Evolutionary conservation across 257 asterid species (phyloP), one percentile per base, ranked within the genome.

Genomic region (Capsicum baccatum): DNA sequence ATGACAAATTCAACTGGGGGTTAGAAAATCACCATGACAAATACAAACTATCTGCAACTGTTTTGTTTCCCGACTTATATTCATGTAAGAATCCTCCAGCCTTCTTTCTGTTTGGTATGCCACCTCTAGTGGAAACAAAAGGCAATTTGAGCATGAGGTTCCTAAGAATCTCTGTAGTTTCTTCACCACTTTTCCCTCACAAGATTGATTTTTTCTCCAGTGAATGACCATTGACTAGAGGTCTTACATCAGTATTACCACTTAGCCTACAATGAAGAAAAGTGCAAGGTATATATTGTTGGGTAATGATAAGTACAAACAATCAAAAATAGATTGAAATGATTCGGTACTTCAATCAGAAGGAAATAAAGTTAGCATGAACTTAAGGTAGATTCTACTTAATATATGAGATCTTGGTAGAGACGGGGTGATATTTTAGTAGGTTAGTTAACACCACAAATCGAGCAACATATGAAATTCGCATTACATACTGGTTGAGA

Each of bases 1-100:
- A 84, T 88, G 17, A 91, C 85, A 79, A 96, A 96, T 81, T 94
- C 97, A 2, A 95, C 94, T 1, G 98, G 98, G 98, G 1, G 97
- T 87, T 8, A 92, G 89, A 58, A 92, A 94, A 63, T 21, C 48
- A 73, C 97, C 98, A 81, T 95, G 99, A 86, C 99, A 94, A n/a
- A 93, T 94, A 48, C 98, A 95, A 11, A 95, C 87, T 14, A 95
- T 95, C 58, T 85, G 91, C 48, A 93, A 94, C 5, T 91, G 95
- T 82, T 91, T 96, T 21, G 2, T 26, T 26, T 26, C 94, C 96
- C 44, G 84, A 91, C 80, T 57, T 85, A 83, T 89, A 93, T 79
- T 87, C 85, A 80, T 92, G 94, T 81, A 96, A 83, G 83, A 94
- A 90, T 12, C 99, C 98, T 5, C 91, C 91, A 8, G 91, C 73